Conservation (phyloP, 495 filamentous ascomycete species). For the Bryoglossum gracile region DNA sequence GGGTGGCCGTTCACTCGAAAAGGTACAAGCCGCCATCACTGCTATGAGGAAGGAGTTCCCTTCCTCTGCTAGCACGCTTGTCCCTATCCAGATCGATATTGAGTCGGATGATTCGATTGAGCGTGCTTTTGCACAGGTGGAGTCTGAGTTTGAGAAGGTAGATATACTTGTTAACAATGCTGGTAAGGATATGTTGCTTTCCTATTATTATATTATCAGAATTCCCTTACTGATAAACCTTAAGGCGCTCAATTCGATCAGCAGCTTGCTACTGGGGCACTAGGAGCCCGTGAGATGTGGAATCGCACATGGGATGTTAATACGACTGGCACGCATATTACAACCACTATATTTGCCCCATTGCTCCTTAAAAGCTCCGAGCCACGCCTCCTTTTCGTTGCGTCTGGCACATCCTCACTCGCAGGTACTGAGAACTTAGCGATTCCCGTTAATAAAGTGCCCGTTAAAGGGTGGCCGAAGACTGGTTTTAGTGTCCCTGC, state of each 20-base stretch:
- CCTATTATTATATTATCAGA: not conserved
- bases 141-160: constrained; percentile 31
- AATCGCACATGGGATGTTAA: constrained; percentile 52
- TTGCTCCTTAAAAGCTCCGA: constrained; percentile 38
- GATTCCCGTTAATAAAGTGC: constrained; percentile 25
- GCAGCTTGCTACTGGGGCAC: constrained; percentile 4
- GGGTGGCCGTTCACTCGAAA: constrained; percentile 36
- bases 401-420: constrained; percentile 41
- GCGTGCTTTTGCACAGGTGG: constrained; percentile 29
- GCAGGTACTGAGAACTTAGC: constrained; percentile 28
- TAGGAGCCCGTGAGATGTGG: constrained; percentile 26
- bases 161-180: constrained; percentile 58
- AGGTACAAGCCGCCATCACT: constrained; percentile 38
- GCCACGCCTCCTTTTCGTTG: constrained; percentile 43
- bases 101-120: constrained; percentile 38
- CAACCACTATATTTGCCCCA: constrained; percentile 38
- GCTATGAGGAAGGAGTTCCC: constrained; percentile 32
- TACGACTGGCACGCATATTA: constrained; percentile 42
- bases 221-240: not conserved
- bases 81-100: constrained; percentile 41
- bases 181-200: constrained; percentile 28
- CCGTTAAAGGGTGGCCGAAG: constrained; percentile 44
- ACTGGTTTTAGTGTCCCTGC: constrained; percentile 17
- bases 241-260: constrained; percentile 11
- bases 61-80: constrained; percentile 28